Evolutionary conservation across 148 eudicot genomes (phyloP), one percentile per base, ranked within the genome.

Genomic region (Camellia lanceoleosa): DNA sequence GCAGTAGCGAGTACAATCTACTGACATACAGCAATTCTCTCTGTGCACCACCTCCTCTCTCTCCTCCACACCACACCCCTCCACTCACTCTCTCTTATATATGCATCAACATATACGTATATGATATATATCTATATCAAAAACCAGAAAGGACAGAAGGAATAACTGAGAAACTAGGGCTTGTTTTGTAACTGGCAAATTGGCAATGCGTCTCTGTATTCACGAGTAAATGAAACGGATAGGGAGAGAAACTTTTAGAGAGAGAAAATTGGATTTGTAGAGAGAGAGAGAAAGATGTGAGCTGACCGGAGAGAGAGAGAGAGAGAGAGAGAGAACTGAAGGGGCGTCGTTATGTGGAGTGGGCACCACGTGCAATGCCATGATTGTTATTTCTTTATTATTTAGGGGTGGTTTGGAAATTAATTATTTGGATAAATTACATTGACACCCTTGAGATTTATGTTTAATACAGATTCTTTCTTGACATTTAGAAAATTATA

Each of bases 1-100:
- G 86, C 78, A 83, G 60, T 80, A 76, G 74, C 56, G 79, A 66
- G 71, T 78, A 73, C 85, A 82, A 87, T 88, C 87, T 81, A 86
- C 85, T 90, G 93, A 87, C 93, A 90, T 90, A 90, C 93, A 89
- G 91, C 87, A 86, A 77, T 23, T 13, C 68, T 71, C 67, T 65
- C 23, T 68, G 7, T 8, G 38, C 56, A 56, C 47, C 72, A 16
- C 65, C 82, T 4, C 87, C 65, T 14, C 79, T n/a, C 14, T 38
- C 16, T 65, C 72, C 72, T 23, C 79, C 23, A 68, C 19, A 44
- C 63, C 52, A 3, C 71, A 23, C 62, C 8, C 16, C 41, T 16
- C 30, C 9, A 2, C 20, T 56, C 80, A 62, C 80, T 76, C 81
- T 61, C 80, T 82, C 69, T 76, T 81, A 71, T 38, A 7, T 73